Evolutionary conservation across 2,329 filamentous ascomycete genomes (phyloP), one percentile per base, ranked within the genome.

Genomic region (Tolypocladium cylindrosporum): DNA sequence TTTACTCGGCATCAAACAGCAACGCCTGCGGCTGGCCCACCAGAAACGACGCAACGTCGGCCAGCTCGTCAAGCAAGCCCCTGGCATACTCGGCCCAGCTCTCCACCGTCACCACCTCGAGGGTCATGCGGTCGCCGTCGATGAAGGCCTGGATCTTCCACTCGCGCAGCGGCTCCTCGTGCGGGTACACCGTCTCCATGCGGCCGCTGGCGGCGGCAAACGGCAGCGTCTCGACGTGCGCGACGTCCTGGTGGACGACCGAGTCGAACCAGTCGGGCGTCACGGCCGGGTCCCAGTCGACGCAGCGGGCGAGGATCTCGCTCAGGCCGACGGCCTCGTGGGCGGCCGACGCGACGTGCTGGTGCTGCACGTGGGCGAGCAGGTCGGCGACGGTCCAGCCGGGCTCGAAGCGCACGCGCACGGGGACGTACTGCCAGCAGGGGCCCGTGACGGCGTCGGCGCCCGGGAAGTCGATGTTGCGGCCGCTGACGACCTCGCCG

Each of bases 341-440:
- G 8, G 78, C 74, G 61, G 82, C 79, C 62, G 77, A 79, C 54
- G 79, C 74, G 50, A 84, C 75, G 65, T 85, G 81, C 67, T 85
- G 83, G 59, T 79, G 71, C 68, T 85, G 81, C 24, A 85, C 75
- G 58, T 74, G 70, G 19, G 74, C 72, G 58, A 85, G 76, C 4
- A 85, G 72, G 57, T 84, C 79, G 2, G 75, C 61, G 0, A 72
- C 79, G 3, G 76, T 82, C 78, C 80, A 82, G 3, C 69, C 66
- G 0, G 74, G 64, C 3, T 74, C 71, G 64, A 88, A 82, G 36
- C 71, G 72, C 16, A 88, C 79, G 24, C 86, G 78, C 41, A 88
- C 78, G 0, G 86, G 86, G 1, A 86, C 77, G 65, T 87, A 85
- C 63, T 88, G 85, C 77, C 85, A 85, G 60, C 84, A 86, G 0